Evolutionary conservation across 768 basidiomycete genomes (phyloP).

Genomic region (Suillus subalutaceus): DNA sequence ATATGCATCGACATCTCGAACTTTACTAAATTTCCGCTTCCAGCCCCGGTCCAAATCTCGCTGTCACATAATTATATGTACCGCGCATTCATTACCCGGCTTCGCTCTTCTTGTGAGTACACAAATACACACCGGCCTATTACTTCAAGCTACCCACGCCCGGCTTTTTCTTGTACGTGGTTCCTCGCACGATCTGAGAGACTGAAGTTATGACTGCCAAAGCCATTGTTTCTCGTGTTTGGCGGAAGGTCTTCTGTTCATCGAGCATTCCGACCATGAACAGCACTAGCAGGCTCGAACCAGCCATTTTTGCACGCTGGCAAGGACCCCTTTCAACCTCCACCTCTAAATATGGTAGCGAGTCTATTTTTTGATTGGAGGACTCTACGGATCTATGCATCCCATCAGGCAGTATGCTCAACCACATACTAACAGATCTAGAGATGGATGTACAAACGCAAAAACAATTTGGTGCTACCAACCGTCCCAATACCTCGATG

Average conservation of each 20-base stretch:
- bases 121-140: background rate
- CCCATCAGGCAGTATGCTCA: background rate
- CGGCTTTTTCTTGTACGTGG: background rate
- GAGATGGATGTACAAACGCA: background rate
- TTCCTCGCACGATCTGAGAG: background rate
- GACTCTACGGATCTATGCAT: background rate
- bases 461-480: background rate
- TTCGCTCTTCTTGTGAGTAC: background rate
- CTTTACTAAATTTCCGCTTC: background rate
- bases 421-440: background rate
- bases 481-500: background rate
- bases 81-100: background rate
- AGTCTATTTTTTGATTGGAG: background rate
- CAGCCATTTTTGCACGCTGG: background rate
- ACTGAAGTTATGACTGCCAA: background rate
- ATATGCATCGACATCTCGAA: background rate
- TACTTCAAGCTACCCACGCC: conserved; percentile 3
- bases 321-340: background rate
- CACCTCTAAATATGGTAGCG: background rate
- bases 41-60: background rate
- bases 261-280: background rate
- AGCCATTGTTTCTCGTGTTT: background rate
- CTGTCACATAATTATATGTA: background rate
- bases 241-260: background rate
- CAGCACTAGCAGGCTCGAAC: too few species aligned